Base-by-base conservation (phyloP, 805 yeast genomes). In the Citeromyces nyonsensis region DNA sequence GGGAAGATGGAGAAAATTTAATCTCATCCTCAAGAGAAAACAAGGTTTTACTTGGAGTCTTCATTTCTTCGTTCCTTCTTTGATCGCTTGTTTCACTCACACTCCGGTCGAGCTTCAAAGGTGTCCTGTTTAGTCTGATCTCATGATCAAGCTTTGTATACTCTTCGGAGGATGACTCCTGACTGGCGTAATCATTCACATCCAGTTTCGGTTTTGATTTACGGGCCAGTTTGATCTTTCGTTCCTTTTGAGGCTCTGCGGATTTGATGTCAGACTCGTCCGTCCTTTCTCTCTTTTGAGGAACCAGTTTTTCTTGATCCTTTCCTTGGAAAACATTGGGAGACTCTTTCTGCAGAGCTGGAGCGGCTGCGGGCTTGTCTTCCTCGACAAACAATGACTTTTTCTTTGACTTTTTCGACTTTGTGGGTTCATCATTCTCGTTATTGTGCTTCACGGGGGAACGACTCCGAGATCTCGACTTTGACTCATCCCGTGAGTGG, bases 401-500 rank as follows among this genome's bases (percentile, higher is more conserved):
- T 28, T 15, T 14, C 26, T 11, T 11, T 20, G 6, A 5, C 32
- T 18, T 36, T 27, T n/a, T 10, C n/a, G 15, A 11, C 25, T 14
- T 10, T 15, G 14, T 20, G 8, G 18, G 22, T 26, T 22, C 33
- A 11, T 24, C 35, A 5, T 27, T 18, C 10, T 13, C 15, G 29
- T 15, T 10, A 12, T 27, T 27, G 15, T 18, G 22, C 7, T 14
- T 27, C 7, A 27, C 18, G 6, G 22, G 22, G 7, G 22, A 18
- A 18, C 22, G 22, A 18, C 22, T 18, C 7, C 22, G 22, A n/a
- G 29, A 27, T 27, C 18, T 27, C 10, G 15, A 15, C 10, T 20
- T 27, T 5, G 30, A 30, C 11, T 28, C 40, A 33, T 41, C 36
- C 5, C 48, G 33, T 6, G 52, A 48, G 1, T 50, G 51, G 28